These are phyloP conservation scores for Magnusiomyces clavatus DNA, from an alignment of 1,139 yeast species.

Conservation along the genomic window DNA sequence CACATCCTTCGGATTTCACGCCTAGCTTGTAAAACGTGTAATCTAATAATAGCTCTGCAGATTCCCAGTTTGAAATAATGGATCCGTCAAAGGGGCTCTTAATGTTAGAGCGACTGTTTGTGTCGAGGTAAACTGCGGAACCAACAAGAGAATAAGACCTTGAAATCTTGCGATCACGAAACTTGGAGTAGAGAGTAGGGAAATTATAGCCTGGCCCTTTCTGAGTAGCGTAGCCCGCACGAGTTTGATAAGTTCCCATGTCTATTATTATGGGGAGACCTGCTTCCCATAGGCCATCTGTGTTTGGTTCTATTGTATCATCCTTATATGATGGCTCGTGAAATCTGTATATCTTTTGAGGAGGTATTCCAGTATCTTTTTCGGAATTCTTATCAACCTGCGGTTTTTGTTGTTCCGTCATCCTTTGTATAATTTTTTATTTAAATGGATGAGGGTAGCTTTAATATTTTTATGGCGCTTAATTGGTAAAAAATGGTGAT, in stretches of 20 bases:
- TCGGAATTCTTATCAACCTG: background rate
- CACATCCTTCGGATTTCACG: conserved; percentile 47
- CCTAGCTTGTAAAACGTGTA: conserved; percentile 67
- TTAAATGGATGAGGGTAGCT: too few species aligned
- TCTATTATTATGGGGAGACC: conserved; percentile 63
- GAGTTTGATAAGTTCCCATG: conserved; percentile 53
- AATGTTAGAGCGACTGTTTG: conserved; percentile 57
- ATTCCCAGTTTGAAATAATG: conserved; percentile 86
- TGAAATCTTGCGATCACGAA: conserved; percentile 66
- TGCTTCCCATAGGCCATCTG: conserved; percentile 39
- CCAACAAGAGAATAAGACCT: conserved; percentile 70
- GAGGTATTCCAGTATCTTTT: conserved; percentile 9
- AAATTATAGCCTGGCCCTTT: conserved; percentile 55
- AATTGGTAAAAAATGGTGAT: too few species aligned
- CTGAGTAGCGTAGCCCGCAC: conserved; percentile 61
- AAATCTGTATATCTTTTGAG: conserved; percentile 45
- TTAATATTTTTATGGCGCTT: too few species aligned
- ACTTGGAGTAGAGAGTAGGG: conserved; percentile 63
- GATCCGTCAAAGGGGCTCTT: conserved; percentile 84
- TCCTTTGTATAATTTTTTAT: background rate
- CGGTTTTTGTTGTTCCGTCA: background rate
- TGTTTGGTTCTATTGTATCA: conserved; percentile 43
- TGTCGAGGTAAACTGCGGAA: conserved; percentile 68
- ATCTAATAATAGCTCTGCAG: conserved; percentile 72
- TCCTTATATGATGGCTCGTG: conserved; percentile 39